Evolutionary conservation across 306 rosid genomes (phyloP), one percentile per base, ranked within the genome.

Genomic region (Argentina anserina): DNA sequence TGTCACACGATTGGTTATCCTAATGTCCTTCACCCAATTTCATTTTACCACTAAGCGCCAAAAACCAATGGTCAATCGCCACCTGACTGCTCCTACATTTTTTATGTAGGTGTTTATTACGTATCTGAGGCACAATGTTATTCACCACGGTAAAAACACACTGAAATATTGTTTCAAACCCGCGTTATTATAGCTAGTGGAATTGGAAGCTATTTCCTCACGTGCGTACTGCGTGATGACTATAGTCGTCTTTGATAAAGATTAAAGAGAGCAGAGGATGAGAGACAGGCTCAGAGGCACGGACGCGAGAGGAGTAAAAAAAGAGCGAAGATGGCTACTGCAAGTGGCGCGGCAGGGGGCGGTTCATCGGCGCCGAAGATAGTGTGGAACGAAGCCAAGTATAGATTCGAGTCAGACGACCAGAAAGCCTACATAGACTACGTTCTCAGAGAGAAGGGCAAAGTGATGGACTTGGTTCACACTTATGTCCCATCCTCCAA

Each of bases 401-500:
- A 68, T 23, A 83, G 86, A 71, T 93, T 93, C 76, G 98, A 90
- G 87, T 84, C 96, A 8, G 93, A 87, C 75, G 97, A 93, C 86
- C 87, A 87, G 84, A 68, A 84, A 60, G 94, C 98, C 11, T 89
- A 89, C 76, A 67, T 90, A 36, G 68, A 86, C 60, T 93, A 89
- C 74, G 86, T 75, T 0, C 15, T 85, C 0, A 77, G 84, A 49
- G 69, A 82, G 0, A 77, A 88, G 11, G 91, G 88, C 1, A 89
- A 81, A 63, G 91, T 85, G 6, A 76, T 93, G 86, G 96, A 91
- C 56, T 81, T 91, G 87, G 80, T 86, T 7, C 98, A 93, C 83
- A 91, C 98, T 69, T 91, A 47, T 37, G 98, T 93, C 0, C 97
- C 98, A 9, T 64, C 97, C 65, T 87, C 94, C 78, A 93, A 87